phyloP scores from a whole-genome alignment of 768 basidiomycete genomes.

The Boletellus sp. region DNA sequence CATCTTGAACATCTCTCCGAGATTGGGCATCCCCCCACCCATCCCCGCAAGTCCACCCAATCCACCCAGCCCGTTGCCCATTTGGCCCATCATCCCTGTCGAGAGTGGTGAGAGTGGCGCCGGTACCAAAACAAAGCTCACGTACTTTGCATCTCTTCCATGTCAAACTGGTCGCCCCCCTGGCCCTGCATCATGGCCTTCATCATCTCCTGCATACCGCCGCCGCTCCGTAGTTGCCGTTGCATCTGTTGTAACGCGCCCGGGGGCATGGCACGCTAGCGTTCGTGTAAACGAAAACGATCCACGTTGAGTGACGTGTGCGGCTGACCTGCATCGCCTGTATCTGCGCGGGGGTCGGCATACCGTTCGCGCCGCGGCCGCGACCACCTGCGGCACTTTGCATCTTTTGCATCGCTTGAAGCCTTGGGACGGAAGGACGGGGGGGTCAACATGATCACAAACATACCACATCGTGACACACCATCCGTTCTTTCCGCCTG shows the following conservation, averaged over 20 bases:
- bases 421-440: slow-evolving; percentile 38
- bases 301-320: background rate
- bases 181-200: slow-evolving; percentile 96
- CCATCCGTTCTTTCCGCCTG: slow-evolving; percentile 97
- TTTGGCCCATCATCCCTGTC: slow-evolving; percentile 83
- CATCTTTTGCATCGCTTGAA: slow-evolving; percentile 91
- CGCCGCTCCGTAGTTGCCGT: slow-evolving; percentile 70
- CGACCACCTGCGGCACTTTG: slow-evolving; percentile 82
- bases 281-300: slow-evolving; percentile 5
- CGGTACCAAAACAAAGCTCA: slow-evolving; percentile 12
- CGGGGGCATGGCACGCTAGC: slow-evolving; percentile 86
- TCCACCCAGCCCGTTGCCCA: slow-evolving; percentile 57
- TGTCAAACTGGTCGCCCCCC: slow-evolving; percentile 84
- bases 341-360: slow-evolving; percentile 91
- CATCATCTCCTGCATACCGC: slow-evolving; percentile 98
- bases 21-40: slow-evolving; percentile 65
- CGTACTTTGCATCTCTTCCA: slow-evolving; percentile 93
- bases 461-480: slow-evolving; percentile 31
- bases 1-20: slow-evolving; percentile 84
- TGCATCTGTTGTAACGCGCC: slow-evolving; percentile 96
- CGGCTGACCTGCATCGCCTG: slow-evolving; percentile 83
- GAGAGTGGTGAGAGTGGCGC: slow-evolving; percentile 4
- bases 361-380: slow-evolving; percentile 80
- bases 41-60: slow-evolving; percentile 49
- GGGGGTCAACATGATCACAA: slow-evolving; percentile 4